Base-by-base conservation (phyloP, 371 early-diverging fungal species). In the Capillidium heterosporum region DNA sequence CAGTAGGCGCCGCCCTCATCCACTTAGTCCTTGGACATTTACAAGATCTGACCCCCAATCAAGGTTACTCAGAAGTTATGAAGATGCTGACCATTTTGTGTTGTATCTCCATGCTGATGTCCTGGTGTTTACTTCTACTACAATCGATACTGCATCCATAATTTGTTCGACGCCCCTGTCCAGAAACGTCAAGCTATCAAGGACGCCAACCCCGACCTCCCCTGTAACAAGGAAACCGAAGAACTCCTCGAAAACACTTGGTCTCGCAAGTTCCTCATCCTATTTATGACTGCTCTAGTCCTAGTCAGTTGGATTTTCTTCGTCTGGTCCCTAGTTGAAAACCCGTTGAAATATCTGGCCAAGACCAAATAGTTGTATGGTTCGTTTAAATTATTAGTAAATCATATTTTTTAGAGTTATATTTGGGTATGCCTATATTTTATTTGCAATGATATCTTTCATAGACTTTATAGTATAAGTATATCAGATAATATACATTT, bases 321-420 rank as follows among this genome's bases (percentile, higher is more conserved):
- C 53, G 23, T 35, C 26, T 53, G 53, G 53, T 53, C 53, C 19
- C 26, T 53, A 19, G 31, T 53, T 10, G 53, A 53, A 32, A 53
- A 39, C 26, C 53, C 53, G 11, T 10, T 39, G 10, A 24, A 49
- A 27, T 49, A 49, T 24, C 4, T 49, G 13, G 35, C 35, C 13
- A 35, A 35, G 13, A 35, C 35, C 13, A 35, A 35, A 35, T 35
- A 35, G n/a, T n/a, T n/a, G n/a, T n/a, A n/a, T n/a, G n/a, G n/a
- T n/a, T n/a, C n/a, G n/a, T n/a, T n/a, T n/a, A n/a, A n/a, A n/a
- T n/a, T n/a, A n/a, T n/a, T n/a, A n/a, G n/a, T n/a, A n/a, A n/a
- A n/a, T n/a, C n/a, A n/a, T n/a, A n/a, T n/a, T n/a, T n/a, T n/a
- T n/a, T n/a, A n/a, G n/a, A n/a, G n/a, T n/a, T n/a, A n/a, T n/a